Evolutionary conservation across 306 rosid genomes (phyloP), one percentile per base, ranked within the genome.

Genomic region (Lagenaria siceraria): DNA sequence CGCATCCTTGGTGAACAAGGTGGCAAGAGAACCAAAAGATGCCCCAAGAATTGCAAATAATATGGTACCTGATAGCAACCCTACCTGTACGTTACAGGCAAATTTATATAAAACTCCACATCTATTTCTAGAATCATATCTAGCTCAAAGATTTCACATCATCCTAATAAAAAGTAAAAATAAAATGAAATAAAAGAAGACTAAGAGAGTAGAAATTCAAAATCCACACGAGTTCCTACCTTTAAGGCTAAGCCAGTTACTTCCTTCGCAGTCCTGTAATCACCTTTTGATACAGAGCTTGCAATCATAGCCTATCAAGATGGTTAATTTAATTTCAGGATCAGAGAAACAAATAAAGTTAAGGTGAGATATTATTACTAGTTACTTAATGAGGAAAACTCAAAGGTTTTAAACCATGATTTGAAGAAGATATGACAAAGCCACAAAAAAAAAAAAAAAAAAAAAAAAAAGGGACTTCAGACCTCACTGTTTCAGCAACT

Each of bases 11-110:
- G 97, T 95, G 83, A 95, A 95, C 87, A 92, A 61, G 43, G 87
- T 83, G 60, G 97, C 89, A 78, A 92, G 80, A 74, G 97, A 87
- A 81, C 93, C 88, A 86, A 95, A 95, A 73, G 96, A 92, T 71
- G 77, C 74, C 75, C 93, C 93, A 78, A 95, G 86, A 79, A 92
- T 88, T 59, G 84, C 93, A 83, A 86, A 21, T 88, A 92, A 82
- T 83, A 85, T 76, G 68, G 91, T 35, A 65, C 99, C 96, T 10
- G 91, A 78, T 75, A 92, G 56, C 85, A 92, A 77, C 83, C 93
- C 97, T 77, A 90, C 83, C 99, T 95, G 93, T 48, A 49, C 60
- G 33, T 42, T 48, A 17, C 17, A 25, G 61, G 76, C 82, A 86
- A 82, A 83, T 77, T 65, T 59, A 54, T 52, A 14, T 46, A 79